Base-by-base conservation (phyloP, 139 green algal species). In the Chlamydomonas asymmetrica region DNA sequence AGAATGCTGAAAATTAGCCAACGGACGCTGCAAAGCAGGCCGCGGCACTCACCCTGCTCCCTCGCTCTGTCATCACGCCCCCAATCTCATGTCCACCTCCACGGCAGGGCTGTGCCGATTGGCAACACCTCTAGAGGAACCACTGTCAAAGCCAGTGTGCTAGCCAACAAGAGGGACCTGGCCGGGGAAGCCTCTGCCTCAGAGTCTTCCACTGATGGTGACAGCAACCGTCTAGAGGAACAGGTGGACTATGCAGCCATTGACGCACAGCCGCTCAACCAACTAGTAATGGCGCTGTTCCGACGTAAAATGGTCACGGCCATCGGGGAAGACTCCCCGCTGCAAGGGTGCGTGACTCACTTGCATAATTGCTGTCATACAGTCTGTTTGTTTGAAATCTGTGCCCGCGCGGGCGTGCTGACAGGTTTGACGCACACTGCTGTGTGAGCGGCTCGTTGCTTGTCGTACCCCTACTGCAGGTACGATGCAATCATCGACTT, bases 401-500 rank as follows among this genome's bases (percentile, higher is more conserved):
- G 35, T 49, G 62, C 32, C 18, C 8, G 62, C n/a, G n/a, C 16
- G 9, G 27, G 45, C n/a, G n/a, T n/a, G 45, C 29, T 74, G 66
- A 63, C 8, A 48, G 45, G 29, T 63, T 9, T 45, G 49, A 45
- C 41, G 27, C n/a, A 49, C 29, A 48, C 56, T 37, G 56, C 56
- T 9, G 41, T 65, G 50, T 35, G 3, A 54, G 18, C 29, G n/a
- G 56, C n/a, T 6, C 52, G 27, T 48, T 25, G n/a, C n/a, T n/a
- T n/a, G n/a, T 27, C 63, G n/a, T 35, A 27, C 8, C 35, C 1
- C 52, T 59, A 25, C 3, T 64, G 37, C 80, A 94, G 91, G 32
- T 97, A 97, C 76, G 80, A 84, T 5, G 93, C 68, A 37, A 95
- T 97, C 78, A 92, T 97, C n/a, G 88, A 93, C 54, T 73, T 97